Evolutionary conservation across 2,329 filamentous ascomycete species (phyloP).

Genomic region (Nakataea oryzae): DNA sequence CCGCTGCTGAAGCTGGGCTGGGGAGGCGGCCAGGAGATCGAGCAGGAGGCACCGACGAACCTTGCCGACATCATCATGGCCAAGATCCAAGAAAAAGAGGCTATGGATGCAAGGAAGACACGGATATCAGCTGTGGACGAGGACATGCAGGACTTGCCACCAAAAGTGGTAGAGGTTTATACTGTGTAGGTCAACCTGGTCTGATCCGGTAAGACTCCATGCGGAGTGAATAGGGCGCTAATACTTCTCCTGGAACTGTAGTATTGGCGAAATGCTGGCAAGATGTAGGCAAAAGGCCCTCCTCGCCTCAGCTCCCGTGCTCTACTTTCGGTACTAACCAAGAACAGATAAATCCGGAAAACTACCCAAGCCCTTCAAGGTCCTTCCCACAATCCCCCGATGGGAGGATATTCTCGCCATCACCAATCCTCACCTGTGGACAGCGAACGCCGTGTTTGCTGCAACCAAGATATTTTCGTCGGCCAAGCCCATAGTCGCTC

Average conservation of each 20-base stretch:
- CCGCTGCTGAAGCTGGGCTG: conserved; percentile 60
- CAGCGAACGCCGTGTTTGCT: conserved; percentile 71
- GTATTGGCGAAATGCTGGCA: conserved; percentile 77
- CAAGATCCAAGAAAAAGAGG: conserved; percentile 89
- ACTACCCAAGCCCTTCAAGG: conserved; percentile 90
- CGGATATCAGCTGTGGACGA: conserved; percentile 56
- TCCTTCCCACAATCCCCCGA: conserved; percentile 2
- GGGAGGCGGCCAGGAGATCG: conserved; percentile 30
- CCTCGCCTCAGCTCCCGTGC: accelerated
- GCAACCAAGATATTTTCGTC: conserved; percentile 87
- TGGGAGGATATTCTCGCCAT: conserved; percentile 50
- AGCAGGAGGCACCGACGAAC: conserved; percentile 52
- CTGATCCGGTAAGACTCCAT: neutral
- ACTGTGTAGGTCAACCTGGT: conserved; percentile 51
- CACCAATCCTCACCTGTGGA: conserved; percentile 67
- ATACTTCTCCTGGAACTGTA: conserved; percentile 19
- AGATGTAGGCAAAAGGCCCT: conserved; percentile 34
- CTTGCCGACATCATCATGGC: conserved; percentile 86
- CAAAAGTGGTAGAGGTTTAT: conserved; percentile 90
- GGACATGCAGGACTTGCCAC: conserved; percentile 67
- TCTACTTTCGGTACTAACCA: neutral
- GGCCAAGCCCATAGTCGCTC: conserved; percentile 66
- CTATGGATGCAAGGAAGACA: conserved; percentile 36
- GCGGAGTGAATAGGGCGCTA: conserved; percentile 4
- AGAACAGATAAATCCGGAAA: conserved; percentile 74